Conservation (phyloP, 306 rosid species). For the Lagenaria siceraria region DNA sequence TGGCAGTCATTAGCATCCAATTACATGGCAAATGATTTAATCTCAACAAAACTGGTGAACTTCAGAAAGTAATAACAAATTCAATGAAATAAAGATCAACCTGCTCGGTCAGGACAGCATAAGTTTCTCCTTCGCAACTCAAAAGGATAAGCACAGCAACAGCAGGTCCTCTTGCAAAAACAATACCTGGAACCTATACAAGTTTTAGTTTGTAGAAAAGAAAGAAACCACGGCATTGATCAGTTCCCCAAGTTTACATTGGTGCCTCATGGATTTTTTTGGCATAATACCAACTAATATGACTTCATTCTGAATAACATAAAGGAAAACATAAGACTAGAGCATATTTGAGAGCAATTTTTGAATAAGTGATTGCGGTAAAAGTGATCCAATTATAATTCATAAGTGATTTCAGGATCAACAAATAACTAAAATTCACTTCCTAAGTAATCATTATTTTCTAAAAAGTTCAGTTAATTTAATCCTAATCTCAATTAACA, state of each 20-base stretch:
- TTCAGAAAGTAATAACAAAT: neutral
- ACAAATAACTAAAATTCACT: neutral
- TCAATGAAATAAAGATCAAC: conserved; percentile 14
- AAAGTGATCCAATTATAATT: neutral
- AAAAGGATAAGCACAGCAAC: conserved; percentile 73
- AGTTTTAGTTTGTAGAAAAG: conserved; percentile 25
- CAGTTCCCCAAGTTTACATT: neutral
- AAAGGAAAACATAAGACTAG: neutral
- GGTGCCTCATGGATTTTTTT: neutral
- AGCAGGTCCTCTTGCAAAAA: conserved; percentile 95
- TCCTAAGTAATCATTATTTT: neutral
- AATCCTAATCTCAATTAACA: neutral
- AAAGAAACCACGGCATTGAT: conserved; percentile 8
- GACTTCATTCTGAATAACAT: neutral
- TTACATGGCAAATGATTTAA: neutral
- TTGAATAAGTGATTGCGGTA: neutral
- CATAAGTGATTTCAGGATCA: neutral
- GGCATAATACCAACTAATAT: neutral
- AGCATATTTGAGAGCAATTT: neutral
- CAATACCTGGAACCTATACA: conserved; percentile 85
- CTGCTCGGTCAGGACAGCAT: conserved; percentile 89
- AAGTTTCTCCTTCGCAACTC: conserved; percentile 67
- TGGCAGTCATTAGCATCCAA: neutral
- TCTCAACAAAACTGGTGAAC: neutral
- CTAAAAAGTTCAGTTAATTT: neutral